phyloP scores from a whole-genome alignment of 768 basidiomycete genomes.

The Termitomyces sp. region DNA sequence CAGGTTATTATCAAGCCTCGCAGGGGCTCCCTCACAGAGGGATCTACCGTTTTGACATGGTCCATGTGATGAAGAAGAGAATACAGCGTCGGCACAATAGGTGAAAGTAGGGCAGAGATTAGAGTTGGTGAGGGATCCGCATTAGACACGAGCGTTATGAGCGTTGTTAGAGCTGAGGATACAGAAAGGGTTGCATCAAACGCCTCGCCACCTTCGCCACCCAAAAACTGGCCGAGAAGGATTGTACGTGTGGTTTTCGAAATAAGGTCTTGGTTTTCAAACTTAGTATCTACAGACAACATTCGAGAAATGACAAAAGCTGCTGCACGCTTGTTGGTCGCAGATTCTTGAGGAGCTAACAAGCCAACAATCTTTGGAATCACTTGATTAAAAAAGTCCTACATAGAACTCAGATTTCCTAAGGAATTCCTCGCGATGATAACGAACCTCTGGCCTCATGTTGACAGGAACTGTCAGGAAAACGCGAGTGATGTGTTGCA shows the following conservation, averaged over 20 bases:
- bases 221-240: constrained; percentile 50
- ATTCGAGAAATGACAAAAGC: constrained; percentile 68
- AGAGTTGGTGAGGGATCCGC: constrained; percentile 74
- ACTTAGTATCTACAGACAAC: constrained; percentile 33
- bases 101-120: constrained; percentile 57
- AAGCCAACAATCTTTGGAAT: constrained; percentile 51
- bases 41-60: constrained; percentile 54
- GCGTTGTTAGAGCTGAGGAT: constrained; percentile 33
- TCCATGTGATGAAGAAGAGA: constrained; percentile 53
- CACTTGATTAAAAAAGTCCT: constrained; percentile 61
- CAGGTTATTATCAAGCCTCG: constrained; percentile 63
- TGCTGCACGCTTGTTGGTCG: constrained; percentile 51
- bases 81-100: constrained; percentile 64
- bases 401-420: constrained; percentile 1
- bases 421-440: neutral
- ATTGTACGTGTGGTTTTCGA: constrained; percentile 35
- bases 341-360: constrained; percentile 35
- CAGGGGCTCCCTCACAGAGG: constrained; percentile 52
- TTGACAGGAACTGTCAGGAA: constrained; percentile 57
- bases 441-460: constrained; percentile 48
- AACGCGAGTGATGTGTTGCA: constrained; percentile 66
- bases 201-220: neutral
- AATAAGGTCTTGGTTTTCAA: constrained; percentile 21
- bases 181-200: neutral
- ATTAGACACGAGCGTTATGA: constrained; percentile 60